Evolutionary conservation across 2,329 filamentous ascomycete genomes (phyloP), one percentile per base, ranked within the genome.

Genomic region (Ascochyta pisi): DNA sequence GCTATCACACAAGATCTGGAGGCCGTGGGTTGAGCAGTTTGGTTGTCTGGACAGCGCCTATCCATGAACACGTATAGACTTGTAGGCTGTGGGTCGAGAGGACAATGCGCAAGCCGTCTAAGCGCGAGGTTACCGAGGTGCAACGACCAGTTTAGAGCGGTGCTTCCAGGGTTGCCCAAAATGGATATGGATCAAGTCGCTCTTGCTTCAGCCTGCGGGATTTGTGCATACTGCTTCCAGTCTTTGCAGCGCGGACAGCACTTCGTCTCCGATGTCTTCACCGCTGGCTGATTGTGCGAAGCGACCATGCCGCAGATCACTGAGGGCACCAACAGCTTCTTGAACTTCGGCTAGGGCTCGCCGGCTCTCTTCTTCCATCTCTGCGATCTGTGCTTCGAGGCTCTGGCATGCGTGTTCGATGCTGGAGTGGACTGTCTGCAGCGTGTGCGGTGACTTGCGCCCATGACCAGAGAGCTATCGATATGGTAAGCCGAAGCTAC

Each of bases 281-380:
- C 84, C 82, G 10, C 75, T 77, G 22, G 75, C 71, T 23, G 78
- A 72, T 23, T 77, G 77, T 35, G 77, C 75, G 54, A 95, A 83
- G 51, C 87, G 87, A 34, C 92, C 92, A 68, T 95, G 94, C 41
- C 90, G 86, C 51, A 96, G 81, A 75, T 96, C 91, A 74, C 91
- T 96, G 71, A 96, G 78, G 43, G 84, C 86, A 29, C 89, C 89
- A 15, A 95, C 83, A 0, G 83, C 88, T 52, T 86, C 82, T 61
- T 83, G 82, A 47, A 95, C 83, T 10, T 85, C 83, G 4, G 83
- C 79, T 6, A 89, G 74, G 3, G 92, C 77, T 1, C 73, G 72
- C 0, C 81, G 80, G 49, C 89, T 86, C 63, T 94, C 88, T 31
- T 83, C 78, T 63, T 91, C 84, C 4, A 93, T 79, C 35, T 78